A percentile compares a stretch with the other conserved stretches of the same genome.
Evolutionary conservation across 768 basidiomycete species (phyloP).

Genomic region (Mycena olivaceomarginata): DNA sequence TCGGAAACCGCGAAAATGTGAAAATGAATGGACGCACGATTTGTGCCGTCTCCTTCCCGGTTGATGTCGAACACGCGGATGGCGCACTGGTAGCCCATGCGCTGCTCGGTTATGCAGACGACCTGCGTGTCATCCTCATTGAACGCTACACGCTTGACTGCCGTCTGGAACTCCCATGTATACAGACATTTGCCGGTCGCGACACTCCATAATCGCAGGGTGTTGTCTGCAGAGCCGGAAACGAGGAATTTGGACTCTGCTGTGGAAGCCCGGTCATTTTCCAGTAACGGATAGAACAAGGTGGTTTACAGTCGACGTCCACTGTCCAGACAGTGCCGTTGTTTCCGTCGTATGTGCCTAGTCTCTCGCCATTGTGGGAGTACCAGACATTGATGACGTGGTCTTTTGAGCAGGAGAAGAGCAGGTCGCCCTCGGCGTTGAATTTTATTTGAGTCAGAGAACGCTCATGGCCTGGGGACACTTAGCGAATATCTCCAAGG

Average conservation of each 20-base stretch:
- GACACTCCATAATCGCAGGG: constrained; percentile 93
- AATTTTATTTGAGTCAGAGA: constrained; percentile 98
- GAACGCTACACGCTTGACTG: constrained; percentile 96
- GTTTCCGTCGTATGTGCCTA: constrained; percentile 97
- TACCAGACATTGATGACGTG: constrained; percentile 97
- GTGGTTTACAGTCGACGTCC: constrained; percentile 91
- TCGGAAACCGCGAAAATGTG: neutral
- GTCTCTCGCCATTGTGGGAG: constrained; percentile 96
- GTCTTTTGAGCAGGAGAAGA: constrained; percentile 98
- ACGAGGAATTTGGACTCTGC: constrained; percentile 92
- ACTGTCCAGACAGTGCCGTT: constrained; percentile 98
- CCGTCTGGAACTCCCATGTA: constrained; percentile 98
- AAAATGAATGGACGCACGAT: constrained; percentile 74
- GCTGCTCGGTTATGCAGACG: constrained; percentile 97
- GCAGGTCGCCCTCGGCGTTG: constrained; percentile 96
- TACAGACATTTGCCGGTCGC: constrained; percentile 93
- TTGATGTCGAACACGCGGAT: constrained; percentile 94
- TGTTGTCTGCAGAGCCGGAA: constrained; percentile 96
- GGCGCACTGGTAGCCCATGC: constrained; percentile 94
- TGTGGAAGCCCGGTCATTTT: constrained; percentile 41
- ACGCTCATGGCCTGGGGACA: constrained; percentile 90
- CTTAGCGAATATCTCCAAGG: neutral
- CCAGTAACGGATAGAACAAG: constrained; percentile 37
- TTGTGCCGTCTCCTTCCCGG: constrained; percentile 85
- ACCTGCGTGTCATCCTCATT: constrained; percentile 89